phyloP scores from a whole-genome alignment of 805 yeast species.

The Nakazawaea sp. region DNA sequence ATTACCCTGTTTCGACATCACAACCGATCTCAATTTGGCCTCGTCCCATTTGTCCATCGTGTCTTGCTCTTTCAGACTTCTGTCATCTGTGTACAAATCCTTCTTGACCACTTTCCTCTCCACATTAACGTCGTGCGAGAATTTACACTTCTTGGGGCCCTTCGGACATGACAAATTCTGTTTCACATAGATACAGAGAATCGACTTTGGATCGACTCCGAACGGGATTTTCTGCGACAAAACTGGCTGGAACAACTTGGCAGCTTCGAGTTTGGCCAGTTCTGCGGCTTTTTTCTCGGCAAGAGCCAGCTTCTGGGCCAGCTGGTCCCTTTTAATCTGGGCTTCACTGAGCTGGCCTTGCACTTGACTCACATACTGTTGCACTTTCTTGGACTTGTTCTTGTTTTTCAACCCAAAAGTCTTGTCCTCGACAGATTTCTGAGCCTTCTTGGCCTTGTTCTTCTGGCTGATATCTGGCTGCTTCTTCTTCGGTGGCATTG shows the following conservation, averaged over 20 bases:
- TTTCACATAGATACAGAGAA: slow-evolving; percentile 85
- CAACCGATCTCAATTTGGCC: slow-evolving; percentile 82
- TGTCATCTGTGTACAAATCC: slow-evolving; percentile 87
- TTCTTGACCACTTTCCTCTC: slow-evolving; percentile 87
- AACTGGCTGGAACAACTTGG: slow-evolving; percentile 62
- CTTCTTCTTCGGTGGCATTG: slow-evolving; percentile 84
- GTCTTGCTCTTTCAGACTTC: slow-evolving; percentile 67
- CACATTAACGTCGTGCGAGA: slow-evolving; percentile 79
- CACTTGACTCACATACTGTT: slow-evolving; percentile 61
- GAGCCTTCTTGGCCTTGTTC: slow-evolving; percentile 51
- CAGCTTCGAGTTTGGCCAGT: slow-evolving; percentile 81
- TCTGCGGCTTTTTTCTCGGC: slow-evolving; percentile 92
- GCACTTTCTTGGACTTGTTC: slow-evolving; percentile 89
- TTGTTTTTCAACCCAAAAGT: slow-evolving; percentile 95
- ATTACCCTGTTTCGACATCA: slow-evolving; percentile 89
- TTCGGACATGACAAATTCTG: slow-evolving; percentile 75
- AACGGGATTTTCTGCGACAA: slow-evolving; percentile 84
- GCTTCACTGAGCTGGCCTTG: slow-evolving; percentile 51
- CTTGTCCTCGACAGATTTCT: slow-evolving; percentile 69
- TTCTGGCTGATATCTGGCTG: slow-evolving; percentile 53
- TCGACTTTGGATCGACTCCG: slow-evolving; percentile 96
- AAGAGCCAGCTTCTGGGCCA: slow-evolving; percentile 56
- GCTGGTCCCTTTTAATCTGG: slow-evolving; percentile 39
- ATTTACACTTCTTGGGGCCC: slow-evolving; percentile 77
- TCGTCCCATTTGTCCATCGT: slow-evolving; percentile 98